A percentile compares a stretch with the other conserved stretches of the same genome.
These are phyloP conservation scores for Eustoma russellianum DNA, from an alignment of 257 asterid genomes.

Conservation along the genomic window DNA sequence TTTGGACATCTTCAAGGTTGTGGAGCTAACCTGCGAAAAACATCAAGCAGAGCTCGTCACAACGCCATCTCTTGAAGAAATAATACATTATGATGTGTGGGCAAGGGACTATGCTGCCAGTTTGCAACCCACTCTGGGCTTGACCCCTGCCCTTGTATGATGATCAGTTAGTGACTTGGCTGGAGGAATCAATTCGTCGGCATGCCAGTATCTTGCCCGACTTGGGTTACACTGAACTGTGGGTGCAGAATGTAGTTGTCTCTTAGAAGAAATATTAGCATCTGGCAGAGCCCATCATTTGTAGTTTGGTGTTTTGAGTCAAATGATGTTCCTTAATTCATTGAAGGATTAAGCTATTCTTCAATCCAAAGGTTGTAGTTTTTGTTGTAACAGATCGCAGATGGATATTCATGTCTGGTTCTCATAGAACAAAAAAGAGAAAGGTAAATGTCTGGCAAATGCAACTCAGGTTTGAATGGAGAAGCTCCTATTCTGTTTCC, in stretches of 20 bases:
- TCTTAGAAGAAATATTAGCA: conserved; percentile 14
- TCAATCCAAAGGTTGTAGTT: too few species aligned
- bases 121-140: conserved; percentile 35
- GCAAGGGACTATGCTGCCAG: conserved; percentile 76
- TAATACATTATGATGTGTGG: conserved; percentile 88
- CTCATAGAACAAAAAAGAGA: too few species aligned
- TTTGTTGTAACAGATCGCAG: too few species aligned
- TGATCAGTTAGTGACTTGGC: conserved; percentile 4
- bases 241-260: conserved; percentile 11
- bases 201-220: conserved; percentile 1
- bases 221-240: neutral
- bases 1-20: conserved; percentile 85
- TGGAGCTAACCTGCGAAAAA: conserved; percentile 80
- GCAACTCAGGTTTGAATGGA: too few species aligned
- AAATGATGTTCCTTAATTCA: neutral
- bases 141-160: conserved; percentile 55
- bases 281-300: neutral
- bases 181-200: neutral
- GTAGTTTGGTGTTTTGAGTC: neutral
- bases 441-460: too few species aligned
- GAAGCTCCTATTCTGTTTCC: too few species aligned
- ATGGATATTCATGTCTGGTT: too few species aligned
- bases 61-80: conserved; percentile 77
- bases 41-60: conserved; percentile 58
- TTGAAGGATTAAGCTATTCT: too few species aligned